Evolutionary conservation across 1,284 basidiomycete species (phyloP), one percentile per base, ranked within the genome.

Genomic region (Neonothopanus nambi): DNA sequence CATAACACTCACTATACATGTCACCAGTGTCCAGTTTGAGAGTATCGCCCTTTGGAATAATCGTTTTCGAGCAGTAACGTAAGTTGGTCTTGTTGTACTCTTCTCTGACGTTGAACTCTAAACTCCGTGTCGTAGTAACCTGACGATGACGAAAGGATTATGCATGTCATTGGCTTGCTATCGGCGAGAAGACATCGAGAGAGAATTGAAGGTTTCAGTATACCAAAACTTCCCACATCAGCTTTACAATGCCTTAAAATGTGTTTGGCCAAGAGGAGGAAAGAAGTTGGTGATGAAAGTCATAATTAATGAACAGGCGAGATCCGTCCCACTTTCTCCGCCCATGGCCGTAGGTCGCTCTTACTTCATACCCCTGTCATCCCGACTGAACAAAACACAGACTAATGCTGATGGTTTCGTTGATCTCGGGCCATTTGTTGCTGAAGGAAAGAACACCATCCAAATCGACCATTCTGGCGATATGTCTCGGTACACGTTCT

Each of bases 81-180:
- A 48, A 23, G 63, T 20, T 39, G 26, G 21, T 13, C n/a, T 13
- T 43, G 36, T 23, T 49, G 5, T 41, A 17, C 26, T 51, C 17
- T 35, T 40, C 37, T 18, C 24, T n/a, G 23, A n/a, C 18, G n/a
- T n/a, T n/a, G n/a, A 24, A 28, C 13, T 52, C 38, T 21, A 12
- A 37, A 21, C 23, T 17, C 28, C 26, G 36, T 12, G 36, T 39
- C 20, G 37, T 26, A 43, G 71, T 68, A 28, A 33, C 13, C 30
- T 4, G 9, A 33, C 30, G 13, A 33, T 33, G 30, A 33, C 30
- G 30, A 33, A 33, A 33, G 30, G 9, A 9, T 9, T 33, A 13
- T 75, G 72, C 45, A 46, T 72, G 7, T 69, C 72, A 1, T 56
- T 75, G 28, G 67, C 65, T 18, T 73, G 71, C 51, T 74, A 73